These are phyloP conservation scores for Linderniella brevidens DNA, from an alignment of 257 asterid genomes.

Conservation along the genomic window DNA sequence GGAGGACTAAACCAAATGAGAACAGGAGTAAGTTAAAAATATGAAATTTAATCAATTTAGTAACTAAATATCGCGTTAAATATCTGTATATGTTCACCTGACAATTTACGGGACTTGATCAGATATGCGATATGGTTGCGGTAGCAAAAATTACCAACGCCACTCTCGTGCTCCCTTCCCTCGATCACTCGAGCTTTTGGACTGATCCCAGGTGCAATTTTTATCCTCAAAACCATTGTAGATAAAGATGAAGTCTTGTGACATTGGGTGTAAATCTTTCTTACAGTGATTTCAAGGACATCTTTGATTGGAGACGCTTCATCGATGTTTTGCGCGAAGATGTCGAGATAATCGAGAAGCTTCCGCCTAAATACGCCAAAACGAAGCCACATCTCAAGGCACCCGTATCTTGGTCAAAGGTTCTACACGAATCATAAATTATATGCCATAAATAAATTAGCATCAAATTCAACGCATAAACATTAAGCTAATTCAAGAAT, in stretches of 20 bases:
- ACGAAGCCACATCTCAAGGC: slow-evolving; percentile 32
- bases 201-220: slow-evolving; percentile 16
- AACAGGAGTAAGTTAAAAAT: not conserved
- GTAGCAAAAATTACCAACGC: slow-evolving; percentile 43
- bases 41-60: too few species aligned
- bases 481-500: too few species aligned
- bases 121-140: slow-evolving; percentile 76
- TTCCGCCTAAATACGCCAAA: slow-evolving; percentile 38
- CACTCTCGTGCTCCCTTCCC: slow-evolving; percentile 55
- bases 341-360: slow-evolving; percentile 50
- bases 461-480: too few species aligned
- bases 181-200: slow-evolving; percentile 57
- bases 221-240: too few species aligned
- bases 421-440: slow-evolving; percentile 5
- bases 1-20: slow-evolving; percentile 5
- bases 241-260: too few species aligned
- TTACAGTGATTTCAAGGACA: slow-evolving; percentile 68
- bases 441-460: too few species aligned
- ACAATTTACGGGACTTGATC: not conserved
- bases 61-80: too few species aligned
- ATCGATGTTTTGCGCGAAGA: slow-evolving; percentile 41
- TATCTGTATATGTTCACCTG: too few species aligned
- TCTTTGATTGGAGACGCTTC: slow-evolving; percentile 73
- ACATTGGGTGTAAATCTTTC: not conserved
- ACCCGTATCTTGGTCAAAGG: slow-evolving; percentile 94